Evolutionary conservation across 768 basidiomycete species (phyloP), one percentile per base, ranked within the genome.

Genomic region (Calocera cornea): DNA sequence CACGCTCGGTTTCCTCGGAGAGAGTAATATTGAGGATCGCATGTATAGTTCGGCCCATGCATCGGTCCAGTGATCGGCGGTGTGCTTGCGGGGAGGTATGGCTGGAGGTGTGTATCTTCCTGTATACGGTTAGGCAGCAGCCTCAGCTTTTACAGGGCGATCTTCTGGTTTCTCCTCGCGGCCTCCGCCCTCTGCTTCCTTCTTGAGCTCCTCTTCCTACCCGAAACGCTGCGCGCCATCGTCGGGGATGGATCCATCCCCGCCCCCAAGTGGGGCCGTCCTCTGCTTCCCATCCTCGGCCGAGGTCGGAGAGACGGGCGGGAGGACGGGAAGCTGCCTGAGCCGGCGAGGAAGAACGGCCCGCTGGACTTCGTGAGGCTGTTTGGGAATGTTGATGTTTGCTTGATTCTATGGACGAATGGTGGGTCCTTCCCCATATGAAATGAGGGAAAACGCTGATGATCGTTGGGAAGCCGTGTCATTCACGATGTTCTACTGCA

Each of bases 121-220:
- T 69, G 8, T 31, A 29, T 27, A 22, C 7, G 7, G 11, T 60
- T 24, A 27, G 31, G 2, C 24, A 22, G 7, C 54, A 27, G 5
- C 31, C 54, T 5, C 11, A 5, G 7, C 14, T 12, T 41, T 60
- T 27, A 44, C 47, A 85, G 83, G 70, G 80, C 85, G 11, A 83
- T 86, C 2, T 86, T 86, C 71, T 86, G 84, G 84, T 85, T 86
- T 72, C 75, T 86, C 12, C 79, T 79, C 67, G 84, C 85, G 31
- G 72, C 80, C 1, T 76, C 82, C 11, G 79, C 79, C 5, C 66
- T 75, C 7, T 83, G 82, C 72, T 79, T 83, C 16, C 66, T 83
- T 3, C 74, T 80, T 41, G 77, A 86, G 67, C 71, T 86, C 2
- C 71, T 84, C 31, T 60, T 60, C 54, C 31, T 60, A 7, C 54